Evolutionary conservation across 2,329 filamentous ascomycete species (phyloP), one percentile per base, ranked within the genome.

Genomic region (Penicillium sp.): DNA sequence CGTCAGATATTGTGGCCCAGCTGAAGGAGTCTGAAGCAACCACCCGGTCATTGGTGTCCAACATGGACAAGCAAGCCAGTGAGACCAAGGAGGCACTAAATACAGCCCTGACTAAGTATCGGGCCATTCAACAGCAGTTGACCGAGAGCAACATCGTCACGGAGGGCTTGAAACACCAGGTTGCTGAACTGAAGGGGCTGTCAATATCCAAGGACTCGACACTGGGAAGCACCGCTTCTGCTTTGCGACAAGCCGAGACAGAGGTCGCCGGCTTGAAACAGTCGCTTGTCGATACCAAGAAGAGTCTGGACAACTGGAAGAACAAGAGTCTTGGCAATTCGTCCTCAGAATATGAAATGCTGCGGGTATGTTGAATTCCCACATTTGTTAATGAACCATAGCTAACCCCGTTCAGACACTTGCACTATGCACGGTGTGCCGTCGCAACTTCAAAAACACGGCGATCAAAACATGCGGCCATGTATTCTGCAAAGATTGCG

Each of bases 381-480:
- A 38, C 9, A 30, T 33, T 43, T 28, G 10, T 43, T n/a, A 28
- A 36, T 28, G 28, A 22, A 33, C 17, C 22, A 65, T 66, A 59
- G 56, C 51, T 49, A 35, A 43, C 10, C 55, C 16, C 33, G 8
- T 2, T 17, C 67, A 90, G 87, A 82, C 82, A 67, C 83, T 94
- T 74, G 88, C 90, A 31, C 85, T 96, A 49, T 99, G 94, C 78
- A 90, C 91, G 11, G 90, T 97, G 48, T 99, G 95, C 78, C 90
- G 91, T 64, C 88, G 86, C 68, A 90, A 93, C 64, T 92, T 97
- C 78, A 97, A 97, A 75, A 91, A 97, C 69, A 96, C 92, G 0
- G 88, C 88, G 10, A 83, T 99, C 72, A 95, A 94, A 77, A 91
- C 90, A 0, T 99, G 94, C 73, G 94, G 94, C 1, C 94, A 99